Conservation (phyloP, 805 yeast species). For the Candida glaebosa region DNA sequence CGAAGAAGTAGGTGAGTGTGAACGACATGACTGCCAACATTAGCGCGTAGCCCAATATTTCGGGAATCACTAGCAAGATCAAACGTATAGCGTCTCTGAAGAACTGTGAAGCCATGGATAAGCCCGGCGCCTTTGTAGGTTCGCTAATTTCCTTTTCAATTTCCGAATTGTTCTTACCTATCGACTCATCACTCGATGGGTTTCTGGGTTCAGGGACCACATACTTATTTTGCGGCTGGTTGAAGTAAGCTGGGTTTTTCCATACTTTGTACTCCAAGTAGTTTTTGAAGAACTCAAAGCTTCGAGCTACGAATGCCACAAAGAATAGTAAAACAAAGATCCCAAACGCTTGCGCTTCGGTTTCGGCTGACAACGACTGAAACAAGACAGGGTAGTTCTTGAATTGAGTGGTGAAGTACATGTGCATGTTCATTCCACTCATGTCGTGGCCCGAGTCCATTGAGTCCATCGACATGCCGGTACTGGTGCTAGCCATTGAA, state of each 20-base stretch:
- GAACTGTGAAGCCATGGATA: conserved; percentile 18
- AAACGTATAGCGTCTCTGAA: conserved; percentile 56
- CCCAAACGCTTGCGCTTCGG: conserved; percentile 66
- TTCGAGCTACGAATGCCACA: conserved; percentile 56
- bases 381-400: conserved; percentile 62
- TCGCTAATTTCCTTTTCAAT: conserved; percentile 3
- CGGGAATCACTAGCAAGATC: conserved; percentile 53
- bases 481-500: conserved; percentile 4
- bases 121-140: conserved; percentile 7
- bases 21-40: conserved; percentile 81
- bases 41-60: conserved; percentile 64
- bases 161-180: conserved; percentile 3
- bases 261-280: conserved; percentile 68
- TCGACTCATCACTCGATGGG: not conserved
- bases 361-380: conserved; percentile 47
- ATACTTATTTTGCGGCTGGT: conserved; percentile 6
- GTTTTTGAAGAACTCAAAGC: conserved; percentile 54
- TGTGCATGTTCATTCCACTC: conserved; percentile 49
- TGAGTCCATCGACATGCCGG: conserved; percentile 13
- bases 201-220: not conserved
- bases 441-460: conserved; percentile 9
- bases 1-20: conserved; percentile 66
- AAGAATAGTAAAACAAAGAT: conserved; percentile 62
- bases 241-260: conserved; percentile 37
- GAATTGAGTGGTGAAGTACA: conserved; percentile 51